Percentiles rank a stretch among this genome's conserved stretches.
phyloP scores from a whole-genome alignment of 495 filamentous ascomycete species.

The Melanomma pulvis-pyrius region DNA sequence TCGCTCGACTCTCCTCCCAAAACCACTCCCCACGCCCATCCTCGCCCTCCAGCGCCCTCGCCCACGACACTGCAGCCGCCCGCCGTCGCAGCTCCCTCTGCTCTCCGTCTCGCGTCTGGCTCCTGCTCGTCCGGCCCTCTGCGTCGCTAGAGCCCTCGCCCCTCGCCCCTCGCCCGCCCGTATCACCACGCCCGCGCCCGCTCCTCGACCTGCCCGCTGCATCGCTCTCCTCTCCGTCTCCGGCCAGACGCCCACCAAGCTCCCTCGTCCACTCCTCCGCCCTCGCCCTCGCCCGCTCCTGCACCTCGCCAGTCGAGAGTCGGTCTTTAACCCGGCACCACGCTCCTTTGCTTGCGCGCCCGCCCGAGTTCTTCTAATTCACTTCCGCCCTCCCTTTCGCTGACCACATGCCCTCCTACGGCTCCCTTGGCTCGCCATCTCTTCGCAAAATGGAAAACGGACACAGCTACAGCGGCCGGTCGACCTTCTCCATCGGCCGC shows the following conservation, averaged over 20 bases:
- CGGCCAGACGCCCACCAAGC: slow-evolving; percentile 28
- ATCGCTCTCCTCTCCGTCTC: slow-evolving; percentile 21
- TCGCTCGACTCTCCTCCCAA: slow-evolving; percentile 30
- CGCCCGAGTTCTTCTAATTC: slow-evolving; percentile 4
- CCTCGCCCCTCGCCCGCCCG: background rate
- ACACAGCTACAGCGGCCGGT: slow-evolving; percentile 56
- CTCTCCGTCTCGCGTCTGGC: slow-evolving; percentile 9
- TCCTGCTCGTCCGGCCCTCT: slow-evolving; percentile 18
- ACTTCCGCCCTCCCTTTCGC: slow-evolving; percentile 1
- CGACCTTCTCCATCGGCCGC: slow-evolving; percentile 75
- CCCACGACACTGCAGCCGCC: slow-evolving; percentile 27
- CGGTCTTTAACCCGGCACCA: slow-evolving; percentile 21
- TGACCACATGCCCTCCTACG: slow-evolving; percentile 67
- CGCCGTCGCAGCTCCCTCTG: slow-evolving; percentile 30
- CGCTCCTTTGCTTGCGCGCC: slow-evolving; percentile 24
- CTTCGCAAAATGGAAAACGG: slow-evolving; percentile 77
- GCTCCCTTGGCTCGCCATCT: slow-evolving; percentile 72
- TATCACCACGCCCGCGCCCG: background rate
- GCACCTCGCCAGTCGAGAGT: slow-evolving; percentile 33
- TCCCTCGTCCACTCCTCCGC: background rate
- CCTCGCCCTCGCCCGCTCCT: slow-evolving; percentile 6
- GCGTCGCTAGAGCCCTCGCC: no score
- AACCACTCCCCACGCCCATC: slow-evolving; percentile 14
- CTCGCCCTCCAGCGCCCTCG: background rate
- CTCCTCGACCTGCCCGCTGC: slow-evolving; percentile 9